A percentile compares a stretch with the other conserved stretches of the same genome.
Conservation (phyloP, 306 rosid genomes). For the Dalbergia cultrata region DNA sequence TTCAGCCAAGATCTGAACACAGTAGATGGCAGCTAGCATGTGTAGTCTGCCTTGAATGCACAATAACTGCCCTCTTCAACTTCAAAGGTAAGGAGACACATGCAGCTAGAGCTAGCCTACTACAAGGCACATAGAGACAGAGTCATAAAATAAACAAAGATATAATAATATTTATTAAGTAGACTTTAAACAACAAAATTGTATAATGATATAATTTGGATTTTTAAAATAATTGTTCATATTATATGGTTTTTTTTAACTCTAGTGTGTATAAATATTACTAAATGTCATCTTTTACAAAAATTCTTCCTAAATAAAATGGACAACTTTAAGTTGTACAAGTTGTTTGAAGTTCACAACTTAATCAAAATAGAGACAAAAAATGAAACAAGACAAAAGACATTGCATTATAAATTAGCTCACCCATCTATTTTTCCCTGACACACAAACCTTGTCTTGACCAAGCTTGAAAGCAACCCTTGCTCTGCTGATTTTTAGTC, state of each 20-base stretch:
- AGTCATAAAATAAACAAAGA: background rate
- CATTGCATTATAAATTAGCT: slow-evolving; percentile 44
- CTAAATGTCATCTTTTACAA: background rate
- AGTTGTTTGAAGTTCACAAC: slow-evolving; percentile 43
- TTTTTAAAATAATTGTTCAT: background rate
- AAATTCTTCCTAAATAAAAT: slow-evolving; percentile 10
- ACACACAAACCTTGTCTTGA: slow-evolving; percentile 48
- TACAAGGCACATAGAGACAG: background rate
- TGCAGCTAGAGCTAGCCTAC: background rate
- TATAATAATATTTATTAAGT: background rate
- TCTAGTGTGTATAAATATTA: background rate
- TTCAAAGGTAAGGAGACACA: background rate
- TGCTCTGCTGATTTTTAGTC: slow-evolving; percentile 39
- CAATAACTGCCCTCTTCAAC: background rate
- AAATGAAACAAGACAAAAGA: slow-evolving; percentile 44
- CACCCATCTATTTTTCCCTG: slow-evolving; percentile 46
- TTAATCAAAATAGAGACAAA: slow-evolving; percentile 45
- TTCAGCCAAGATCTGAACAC: background rate
- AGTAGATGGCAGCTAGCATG: slow-evolving; percentile 6
- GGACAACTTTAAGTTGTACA: slow-evolving; percentile 40
- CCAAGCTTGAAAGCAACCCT: slow-evolving; percentile 47
- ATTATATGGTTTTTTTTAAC: background rate
- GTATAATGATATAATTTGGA: background rate
- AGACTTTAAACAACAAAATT: background rate
- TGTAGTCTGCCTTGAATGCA: background rate